Evolutionary conservation across 75 land plant genomes (phyloP), one percentile per base, ranked within the genome.

Genomic region (Azolla pinnata): DNA sequence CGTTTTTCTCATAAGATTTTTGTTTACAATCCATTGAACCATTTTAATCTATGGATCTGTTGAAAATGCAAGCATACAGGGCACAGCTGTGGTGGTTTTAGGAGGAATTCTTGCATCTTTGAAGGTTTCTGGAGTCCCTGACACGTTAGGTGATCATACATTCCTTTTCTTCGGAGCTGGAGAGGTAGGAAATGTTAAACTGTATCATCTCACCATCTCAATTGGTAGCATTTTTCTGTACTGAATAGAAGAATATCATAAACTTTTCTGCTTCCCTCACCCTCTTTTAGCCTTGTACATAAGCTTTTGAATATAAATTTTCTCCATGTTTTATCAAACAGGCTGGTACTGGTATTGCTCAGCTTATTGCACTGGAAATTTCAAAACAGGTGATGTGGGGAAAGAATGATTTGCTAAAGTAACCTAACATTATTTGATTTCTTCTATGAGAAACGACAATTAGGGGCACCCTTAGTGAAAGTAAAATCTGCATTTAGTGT

Each of bases 161-260:
- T 88, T 83, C 67, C 70, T 93, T 19, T 93, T 93, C 64, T 85
- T 88, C 54, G 98, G 98, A 60, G 98, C 98, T 70, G 96, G 98
- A 48, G 98, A 93, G 75, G 98, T 88, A 48, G 24, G 54, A 5
- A 35, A 5, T 5, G 40, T 12, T 12, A 35, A 5, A 5, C 12
- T 5, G 12, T 23, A 19, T 2, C 54, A 24, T 19, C 9, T 26
- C 42, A 38, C 14, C 42, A 38, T 38, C 12, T 38, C 42, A 38
- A 38, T 38, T 38, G 7, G 7, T 38, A 7, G 14, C 14, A 38
- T 14, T 8, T 38, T 8, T 38, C 7, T 38, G 19, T 48, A 17
- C 4, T 48, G 19, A 12, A 7, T 52, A 12, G 28, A 26, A 23
- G 18, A 14, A 23, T 25, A 52, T 52, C 54, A 25, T 52, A 1